Evolutionary conservation across 345 rosid genomes (phyloP), one percentile per base, ranked within the genome.

Genomic region (Lepidium sativum): DNA sequence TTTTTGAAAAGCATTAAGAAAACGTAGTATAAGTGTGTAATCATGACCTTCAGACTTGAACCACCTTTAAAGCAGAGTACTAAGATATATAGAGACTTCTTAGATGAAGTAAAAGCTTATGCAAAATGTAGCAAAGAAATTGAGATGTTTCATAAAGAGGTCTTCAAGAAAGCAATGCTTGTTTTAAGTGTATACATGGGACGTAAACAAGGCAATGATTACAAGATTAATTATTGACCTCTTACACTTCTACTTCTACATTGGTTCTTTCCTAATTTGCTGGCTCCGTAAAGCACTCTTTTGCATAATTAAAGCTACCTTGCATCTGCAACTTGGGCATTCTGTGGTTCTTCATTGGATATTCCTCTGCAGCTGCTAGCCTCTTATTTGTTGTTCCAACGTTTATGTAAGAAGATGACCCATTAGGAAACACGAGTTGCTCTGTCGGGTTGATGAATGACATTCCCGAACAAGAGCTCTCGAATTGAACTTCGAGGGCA

Each of bases 371-470:
- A 25, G 49, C 53, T 7, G 76, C 73, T 37, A 72, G 31, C 54
- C 83, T 63, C 73, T 79, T 84, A 62, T 51, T 85, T 53, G 63
- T 53, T 52, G 73, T 65, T 76, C 63, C 76, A 68, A 32, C 32
- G 29, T 69, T 38, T 21, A 62, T 45, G 29, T 72, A 55, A 44
- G 77, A 61, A 66, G 73, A 37, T 39, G 74, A 54, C 21, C 60
- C 77, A 6, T 81, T 63, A 27, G 64, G 53, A 8, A 69, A 62
- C 14, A 72, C 70, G 56, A 44, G 63, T 34, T 56, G 63, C 51
- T 74, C 78, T 2, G 73, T 34, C 35, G 66, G 66, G 45, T 51
- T 43, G 6, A 52, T 16, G 55, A 71, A 57, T 48, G 56, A 9
- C 47, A n/a, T 60, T 57, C 56, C 34, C 35, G 65, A 35, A 65